phyloP scores from a whole-genome alignment of 106 monocot genomes.

The Dioscorea alata region DNA sequence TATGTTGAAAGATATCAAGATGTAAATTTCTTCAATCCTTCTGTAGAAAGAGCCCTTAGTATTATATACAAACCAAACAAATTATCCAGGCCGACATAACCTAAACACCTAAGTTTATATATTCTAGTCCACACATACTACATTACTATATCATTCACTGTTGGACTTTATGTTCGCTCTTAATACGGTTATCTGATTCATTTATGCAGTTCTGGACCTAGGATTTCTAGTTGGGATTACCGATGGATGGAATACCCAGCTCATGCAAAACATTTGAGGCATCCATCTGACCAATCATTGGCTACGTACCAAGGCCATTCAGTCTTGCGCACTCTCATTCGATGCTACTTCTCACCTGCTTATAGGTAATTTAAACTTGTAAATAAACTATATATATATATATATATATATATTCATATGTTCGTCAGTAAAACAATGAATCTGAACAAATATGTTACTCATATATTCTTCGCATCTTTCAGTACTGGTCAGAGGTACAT shows the following conservation, averaged over 20 bases:
- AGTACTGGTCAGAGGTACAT: conserved; percentile 93
- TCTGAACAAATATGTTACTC: too few relatives aligned
- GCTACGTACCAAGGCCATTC: conserved; percentile 88
- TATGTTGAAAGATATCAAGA: too few relatives aligned
- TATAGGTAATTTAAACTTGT: conserved; percentile 35
- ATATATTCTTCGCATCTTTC: conserved; percentile 4
- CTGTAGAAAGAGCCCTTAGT: too few relatives aligned
- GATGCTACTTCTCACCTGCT: conserved; percentile 86
- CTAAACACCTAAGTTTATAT: neutral
- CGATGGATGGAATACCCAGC: conserved; percentile 72
- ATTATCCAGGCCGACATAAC: too few relatives aligned
- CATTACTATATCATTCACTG: neutral
- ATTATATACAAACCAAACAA: too few relatives aligned
- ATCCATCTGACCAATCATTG: conserved; percentile 73
- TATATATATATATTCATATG: too few relatives aligned
- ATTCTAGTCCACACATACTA: neutral
- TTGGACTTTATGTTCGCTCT: neutral
- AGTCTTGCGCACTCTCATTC: conserved; percentile 75
- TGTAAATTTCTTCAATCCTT: too few relatives aligned
- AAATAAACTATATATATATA: too few relatives aligned
- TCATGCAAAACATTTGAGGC: conserved; percentile 36
- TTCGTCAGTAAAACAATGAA: too few relatives aligned
- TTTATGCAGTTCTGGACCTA: conserved; percentile 35
- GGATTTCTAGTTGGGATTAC: conserved; percentile 71
- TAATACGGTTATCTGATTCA: neutral